Evolutionary conservation across 805 yeast genomes (phyloP).

Genomic region (Starmerella floricola): DNA sequence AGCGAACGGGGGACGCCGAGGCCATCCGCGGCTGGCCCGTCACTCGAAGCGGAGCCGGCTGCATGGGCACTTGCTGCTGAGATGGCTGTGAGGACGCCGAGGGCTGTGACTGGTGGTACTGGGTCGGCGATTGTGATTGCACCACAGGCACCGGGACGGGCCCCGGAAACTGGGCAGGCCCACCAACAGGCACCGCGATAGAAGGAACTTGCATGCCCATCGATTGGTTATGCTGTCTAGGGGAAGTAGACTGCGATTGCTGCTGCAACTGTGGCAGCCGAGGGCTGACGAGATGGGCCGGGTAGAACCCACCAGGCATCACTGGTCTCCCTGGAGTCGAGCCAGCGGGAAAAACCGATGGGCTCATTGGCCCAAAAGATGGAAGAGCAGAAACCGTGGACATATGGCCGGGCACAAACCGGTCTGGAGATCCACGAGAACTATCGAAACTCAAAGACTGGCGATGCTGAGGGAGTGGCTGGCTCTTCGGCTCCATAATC

Average conservation of each 20-base stretch:
- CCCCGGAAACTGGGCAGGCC: background rate
- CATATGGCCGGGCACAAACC: slow-evolving; percentile 20
- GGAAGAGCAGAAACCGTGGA: slow-evolving; percentile 22
- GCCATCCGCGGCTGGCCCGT: no score
- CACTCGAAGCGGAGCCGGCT: no score
- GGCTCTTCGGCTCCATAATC: background rate
- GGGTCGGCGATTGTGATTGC: no score
- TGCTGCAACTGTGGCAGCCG: background rate
- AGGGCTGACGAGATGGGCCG: slow-evolving; percentile 9
- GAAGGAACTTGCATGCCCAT: slow-evolving; percentile 3
- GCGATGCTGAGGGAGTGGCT: slow-evolving; percentile 16
- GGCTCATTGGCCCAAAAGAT: slow-evolving; percentile 9
- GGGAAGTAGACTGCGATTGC: background rate
- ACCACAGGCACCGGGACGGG: no score
- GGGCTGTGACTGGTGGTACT: no score
- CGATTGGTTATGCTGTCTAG: slow-evolving; percentile 1
- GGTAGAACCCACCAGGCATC: slow-evolving; percentile 5
- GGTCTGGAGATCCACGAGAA: slow-evolving; percentile 13
- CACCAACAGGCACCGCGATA: background rate
- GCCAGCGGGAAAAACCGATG: background rate
- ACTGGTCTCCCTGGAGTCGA: background rate
- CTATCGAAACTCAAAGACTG: slow-evolving; percentile 20
- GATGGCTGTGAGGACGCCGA: no score
- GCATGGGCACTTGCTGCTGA: no score
- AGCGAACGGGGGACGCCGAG: no score